phyloP scores from a whole-genome alignment of 495 filamentous ascomycete genomes.

The Aspergillus haitiensis region DNA sequence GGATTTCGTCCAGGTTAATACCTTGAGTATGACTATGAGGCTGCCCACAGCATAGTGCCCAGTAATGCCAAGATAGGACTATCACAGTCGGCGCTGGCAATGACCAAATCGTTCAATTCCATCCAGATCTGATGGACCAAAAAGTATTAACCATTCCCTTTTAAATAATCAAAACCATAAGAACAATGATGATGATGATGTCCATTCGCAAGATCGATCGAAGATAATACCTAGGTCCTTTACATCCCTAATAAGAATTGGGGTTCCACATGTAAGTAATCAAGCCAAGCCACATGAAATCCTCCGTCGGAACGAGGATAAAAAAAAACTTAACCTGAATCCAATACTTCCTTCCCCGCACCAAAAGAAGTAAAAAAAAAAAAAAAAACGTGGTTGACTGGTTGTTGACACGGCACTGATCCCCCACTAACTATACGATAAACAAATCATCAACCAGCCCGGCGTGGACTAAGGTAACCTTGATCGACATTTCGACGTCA shows the following conservation, averaged over 20 bases:
- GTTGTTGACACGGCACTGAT: constrained; percentile 3
- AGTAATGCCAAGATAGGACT: no score
- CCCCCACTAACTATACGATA: not conserved
- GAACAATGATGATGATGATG: not conserved
- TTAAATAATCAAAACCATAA: not conserved
- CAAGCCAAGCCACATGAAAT: not conserved
- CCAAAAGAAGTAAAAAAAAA: not conserved
- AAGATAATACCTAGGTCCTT: no score
- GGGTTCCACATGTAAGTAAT: not conserved
- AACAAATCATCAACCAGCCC: not conserved
- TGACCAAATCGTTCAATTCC: no score
- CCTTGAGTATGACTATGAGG: no score
- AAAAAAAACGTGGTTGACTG: not conserved
- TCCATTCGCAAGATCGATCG: not conserved
- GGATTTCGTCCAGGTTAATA: no score
- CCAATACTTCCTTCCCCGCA: not conserved
- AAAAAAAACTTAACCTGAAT: no score
- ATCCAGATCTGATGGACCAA: no score
- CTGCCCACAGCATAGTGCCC: no score
- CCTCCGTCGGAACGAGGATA: constrained; percentile 10
- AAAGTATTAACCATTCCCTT: no score
- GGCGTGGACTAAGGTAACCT: not conserved
- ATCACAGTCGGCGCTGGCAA: no score
- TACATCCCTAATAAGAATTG: no score
- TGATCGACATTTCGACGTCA: not conserved